These are phyloP conservation scores for Suhomyces sp. DNA, from an alignment of 805 yeast genomes.

Conservation along the genomic window DNA sequence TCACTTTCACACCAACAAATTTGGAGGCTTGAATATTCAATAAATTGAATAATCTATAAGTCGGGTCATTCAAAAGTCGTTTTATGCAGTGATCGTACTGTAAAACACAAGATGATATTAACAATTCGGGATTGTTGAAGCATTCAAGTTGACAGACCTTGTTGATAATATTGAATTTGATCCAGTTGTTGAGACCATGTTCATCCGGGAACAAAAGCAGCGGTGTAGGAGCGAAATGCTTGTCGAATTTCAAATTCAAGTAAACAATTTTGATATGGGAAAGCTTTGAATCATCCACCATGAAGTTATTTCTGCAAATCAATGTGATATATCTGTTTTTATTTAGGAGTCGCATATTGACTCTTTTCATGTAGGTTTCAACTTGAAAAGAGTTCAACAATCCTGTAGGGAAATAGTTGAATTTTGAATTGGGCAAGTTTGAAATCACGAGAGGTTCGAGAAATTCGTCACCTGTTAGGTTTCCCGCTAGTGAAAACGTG, in stretches of 20 bases:
- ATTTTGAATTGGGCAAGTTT: conserved; percentile 5
- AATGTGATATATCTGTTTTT: conserved; percentile 15
- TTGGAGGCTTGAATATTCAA: conserved; percentile 7
- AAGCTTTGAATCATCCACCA: conserved; percentile 10
- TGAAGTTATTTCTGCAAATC: conserved; percentile 16
- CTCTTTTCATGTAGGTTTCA: conserved; percentile 14
- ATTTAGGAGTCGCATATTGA: conserved; percentile 15
- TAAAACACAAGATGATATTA: conserved; percentile 8
- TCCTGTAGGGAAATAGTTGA: conserved; percentile 18
- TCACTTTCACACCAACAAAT: too few relatives aligned
- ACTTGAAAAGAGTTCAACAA: conserved; percentile 19
- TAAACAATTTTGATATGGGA: conserved; percentile 16
- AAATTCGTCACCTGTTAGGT: conserved; percentile 20
- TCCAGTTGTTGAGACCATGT: conserved; percentile 15
- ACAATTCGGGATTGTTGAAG: conserved; percentile 8
- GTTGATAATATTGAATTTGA: conserved; percentile 14
- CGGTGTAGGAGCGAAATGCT: conserved; percentile 9
- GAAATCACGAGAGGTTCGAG: conserved; percentile 22
- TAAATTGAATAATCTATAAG: conserved; percentile 3
- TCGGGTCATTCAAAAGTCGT: conserved; percentile 8
- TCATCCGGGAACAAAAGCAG: conserved; percentile 17
- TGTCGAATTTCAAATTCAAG: conserved; percentile 15
- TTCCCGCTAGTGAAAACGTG: conserved; percentile 22
- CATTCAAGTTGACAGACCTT: conserved; percentile 9
- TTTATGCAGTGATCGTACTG: conserved; percentile 11